phyloP scores from a whole-genome alignment of 23 red algal species.

The Agarophyton chilense region DNA sequence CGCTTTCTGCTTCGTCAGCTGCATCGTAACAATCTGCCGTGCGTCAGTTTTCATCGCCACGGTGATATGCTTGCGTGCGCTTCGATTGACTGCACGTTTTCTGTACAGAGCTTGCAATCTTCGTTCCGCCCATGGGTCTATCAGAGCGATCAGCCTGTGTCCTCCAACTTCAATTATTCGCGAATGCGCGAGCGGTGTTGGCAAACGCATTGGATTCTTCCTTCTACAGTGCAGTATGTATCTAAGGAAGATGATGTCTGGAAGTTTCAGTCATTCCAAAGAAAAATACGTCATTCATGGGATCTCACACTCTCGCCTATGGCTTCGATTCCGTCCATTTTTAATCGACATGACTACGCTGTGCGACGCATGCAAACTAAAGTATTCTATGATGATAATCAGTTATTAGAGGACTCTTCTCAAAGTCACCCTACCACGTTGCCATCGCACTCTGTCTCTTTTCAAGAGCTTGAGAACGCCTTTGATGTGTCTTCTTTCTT shows the following conservation, averaged over 20 bases:
- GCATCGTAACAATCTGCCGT: conserved; percentile 24
- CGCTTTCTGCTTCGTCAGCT: background rate
- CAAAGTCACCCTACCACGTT: background rate
- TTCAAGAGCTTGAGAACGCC: background rate
- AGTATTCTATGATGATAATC: conserved; percentile 33
- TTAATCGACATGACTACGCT: background rate
- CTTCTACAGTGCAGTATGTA: background rate
- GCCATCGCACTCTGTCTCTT: background rate
- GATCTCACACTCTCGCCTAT: background rate
- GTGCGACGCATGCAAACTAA: background rate
- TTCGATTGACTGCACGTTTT: conserved; percentile 17
- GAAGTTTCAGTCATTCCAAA: background rate
- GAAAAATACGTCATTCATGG: background rate
- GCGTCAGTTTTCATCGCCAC: conserved; percentile 3
- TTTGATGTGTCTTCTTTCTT: background rate
- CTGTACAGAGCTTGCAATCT: background rate
- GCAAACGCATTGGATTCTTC: conserved; percentile 7
- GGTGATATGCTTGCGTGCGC: conserved; percentile 20
- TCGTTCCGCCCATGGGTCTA: background rate
- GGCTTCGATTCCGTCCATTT: background rate
- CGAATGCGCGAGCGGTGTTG: background rate
- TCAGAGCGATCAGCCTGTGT: conserved; percentile 9
- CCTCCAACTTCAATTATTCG: background rate
- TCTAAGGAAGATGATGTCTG: background rate
- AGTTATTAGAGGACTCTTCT: background rate